phyloP scores from a whole-genome alignment of 176 grass and related monocot species.

The Avena insularis region DNA sequence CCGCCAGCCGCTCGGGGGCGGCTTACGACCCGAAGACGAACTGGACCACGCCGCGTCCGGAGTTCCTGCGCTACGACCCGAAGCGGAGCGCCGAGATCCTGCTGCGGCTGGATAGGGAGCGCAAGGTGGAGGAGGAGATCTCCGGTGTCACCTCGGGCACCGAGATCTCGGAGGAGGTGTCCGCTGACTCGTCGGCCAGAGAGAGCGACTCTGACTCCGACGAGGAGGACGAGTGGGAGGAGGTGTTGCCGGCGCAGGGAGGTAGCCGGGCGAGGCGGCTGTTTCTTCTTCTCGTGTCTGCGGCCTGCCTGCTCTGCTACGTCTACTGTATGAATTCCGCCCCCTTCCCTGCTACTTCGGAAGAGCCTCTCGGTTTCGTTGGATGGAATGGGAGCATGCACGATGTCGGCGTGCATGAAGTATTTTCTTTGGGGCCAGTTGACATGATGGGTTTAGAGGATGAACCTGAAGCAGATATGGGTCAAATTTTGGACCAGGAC shows the following conservation, averaged over 20 bases:
- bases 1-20: conserved; percentile 32
- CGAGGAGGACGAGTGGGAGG: not conserved
- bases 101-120: conserved; percentile 44
- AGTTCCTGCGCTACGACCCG: conserved; percentile 80
- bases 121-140: conserved; percentile 39
- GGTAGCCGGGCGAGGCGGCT: conserved; percentile 26
- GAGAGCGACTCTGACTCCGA: conserved; percentile 28
- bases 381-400: conserved; percentile 4
- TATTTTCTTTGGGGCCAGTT: conserved; percentile 12
- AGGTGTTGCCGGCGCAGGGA: not conserved
- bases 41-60: conserved; percentile 73
- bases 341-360: not conserved
- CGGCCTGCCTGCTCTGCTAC: conserved; percentile 40
- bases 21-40: conserved; percentile 77
- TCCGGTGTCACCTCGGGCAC: conserved; percentile 35
- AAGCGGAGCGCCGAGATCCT: conserved; percentile 65
- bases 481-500: not conserved
- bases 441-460: conserved; percentile 39
- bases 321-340: conserved; percentile 13
- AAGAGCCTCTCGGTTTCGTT: not conserved
- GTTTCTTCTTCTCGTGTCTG: conserved; percentile 11
- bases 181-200: not conserved
- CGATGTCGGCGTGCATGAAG: not conserved
- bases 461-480: not conserved
- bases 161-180: conserved; percentile 8